Evolutionary conservation across 106 monocot genomes (phyloP).

Genomic region (Allium sativum): DNA sequence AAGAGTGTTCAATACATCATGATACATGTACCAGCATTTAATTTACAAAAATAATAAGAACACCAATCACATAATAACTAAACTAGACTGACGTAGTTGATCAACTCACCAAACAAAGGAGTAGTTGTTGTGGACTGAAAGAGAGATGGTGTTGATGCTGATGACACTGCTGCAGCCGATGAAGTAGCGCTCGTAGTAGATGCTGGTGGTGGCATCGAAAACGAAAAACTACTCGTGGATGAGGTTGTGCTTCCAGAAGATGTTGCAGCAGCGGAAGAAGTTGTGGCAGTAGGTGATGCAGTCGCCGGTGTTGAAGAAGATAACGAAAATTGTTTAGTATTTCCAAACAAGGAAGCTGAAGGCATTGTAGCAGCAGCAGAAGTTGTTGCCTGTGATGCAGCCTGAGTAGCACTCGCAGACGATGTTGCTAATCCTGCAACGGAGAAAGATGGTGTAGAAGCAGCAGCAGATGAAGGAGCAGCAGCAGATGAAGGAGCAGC

Average conservation of each 20-base stretch:
- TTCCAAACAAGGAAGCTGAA: background rate
- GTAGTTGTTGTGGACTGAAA: background rate
- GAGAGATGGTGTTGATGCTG: constrained; percentile 2
- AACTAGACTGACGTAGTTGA: too few species aligned
- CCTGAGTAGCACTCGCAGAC: background rate
- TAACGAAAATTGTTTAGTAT: background rate
- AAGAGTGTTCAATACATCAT: too few species aligned
- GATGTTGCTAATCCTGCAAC: background rate
- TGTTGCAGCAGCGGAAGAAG: background rate
- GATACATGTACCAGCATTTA: too few species aligned
- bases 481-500: background rate
- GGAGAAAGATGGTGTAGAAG: background rate
- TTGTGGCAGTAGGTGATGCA: background rate
- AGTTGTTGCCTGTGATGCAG: background rate
- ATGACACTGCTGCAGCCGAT: background rate
- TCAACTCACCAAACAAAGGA: background rate
- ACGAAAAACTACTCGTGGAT: constrained; percentile 1
- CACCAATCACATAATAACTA: too few species aligned
- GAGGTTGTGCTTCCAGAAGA: background rate
- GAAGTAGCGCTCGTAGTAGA: background rate
- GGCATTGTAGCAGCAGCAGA: background rate
- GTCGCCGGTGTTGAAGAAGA: background rate
- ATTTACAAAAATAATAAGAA: too few species aligned
- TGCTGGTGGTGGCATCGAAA: constrained; percentile 1
- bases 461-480: background rate